These are phyloP conservation scores for Papiliotrema flavescens DNA, from an alignment of 1,284 basidiomycete genomes.

Conservation along the genomic window DNA sequence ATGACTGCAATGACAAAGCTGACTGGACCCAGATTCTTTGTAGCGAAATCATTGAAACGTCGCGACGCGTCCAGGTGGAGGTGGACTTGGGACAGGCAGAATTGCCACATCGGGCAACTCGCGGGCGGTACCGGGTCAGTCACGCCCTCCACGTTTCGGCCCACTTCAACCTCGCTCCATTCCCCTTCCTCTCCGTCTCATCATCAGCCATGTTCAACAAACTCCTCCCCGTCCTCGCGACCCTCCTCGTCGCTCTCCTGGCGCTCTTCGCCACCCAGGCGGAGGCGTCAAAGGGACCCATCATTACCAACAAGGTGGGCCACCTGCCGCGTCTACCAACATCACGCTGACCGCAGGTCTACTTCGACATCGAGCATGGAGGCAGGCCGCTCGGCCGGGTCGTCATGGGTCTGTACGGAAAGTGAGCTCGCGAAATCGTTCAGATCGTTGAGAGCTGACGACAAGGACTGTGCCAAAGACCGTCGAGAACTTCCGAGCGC, in stretches of 20 bases:
- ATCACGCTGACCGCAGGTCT: constrained; percentile 54
- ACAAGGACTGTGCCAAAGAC: constrained; percentile 73
- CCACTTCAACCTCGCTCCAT: background rate
- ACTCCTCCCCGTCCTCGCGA: constrained; percentile 61
- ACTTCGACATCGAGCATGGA: constrained; percentile 89
- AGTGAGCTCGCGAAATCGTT: constrained; percentile 39
- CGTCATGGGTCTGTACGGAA: constrained; percentile 80
- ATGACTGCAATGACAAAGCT: too few relatives aligned
- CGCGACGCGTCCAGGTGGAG: background rate
- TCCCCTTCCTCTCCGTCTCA: background rate
- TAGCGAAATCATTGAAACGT: background rate
- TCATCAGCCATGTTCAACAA: constrained; percentile 23
- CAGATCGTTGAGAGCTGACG: background rate
- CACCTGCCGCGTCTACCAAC: background rate
- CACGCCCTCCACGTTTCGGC: background rate
- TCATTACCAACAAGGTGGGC: constrained; percentile 70
- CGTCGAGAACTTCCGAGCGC: constrained; percentile 65
- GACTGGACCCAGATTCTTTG: too few relatives aligned
- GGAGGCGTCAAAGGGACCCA: constrained; percentile 56
- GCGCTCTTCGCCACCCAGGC: constrained; percentile 31
- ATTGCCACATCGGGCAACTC: background rate
- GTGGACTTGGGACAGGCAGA: background rate
- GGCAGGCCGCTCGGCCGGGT: constrained; percentile 76
- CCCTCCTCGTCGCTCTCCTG: constrained; percentile 63
- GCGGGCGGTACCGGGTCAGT: background rate